Evolutionary conservation across 1,139 yeast genomes (phyloP), one percentile per base, ranked within the genome.

Genomic region (Protomyces inundatus): DNA sequence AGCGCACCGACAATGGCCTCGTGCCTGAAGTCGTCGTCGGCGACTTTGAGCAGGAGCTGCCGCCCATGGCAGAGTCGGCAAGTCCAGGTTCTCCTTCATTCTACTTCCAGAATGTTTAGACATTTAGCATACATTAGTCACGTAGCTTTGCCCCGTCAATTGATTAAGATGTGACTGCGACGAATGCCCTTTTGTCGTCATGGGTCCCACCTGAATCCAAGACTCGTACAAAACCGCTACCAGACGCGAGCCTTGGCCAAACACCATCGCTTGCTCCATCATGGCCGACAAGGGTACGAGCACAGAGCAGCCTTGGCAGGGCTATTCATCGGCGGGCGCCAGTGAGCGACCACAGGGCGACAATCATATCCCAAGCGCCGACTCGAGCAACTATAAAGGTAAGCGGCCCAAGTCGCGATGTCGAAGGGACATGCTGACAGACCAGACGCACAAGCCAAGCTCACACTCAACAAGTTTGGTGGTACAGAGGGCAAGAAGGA

Each of bases 61-160:
- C 87, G 65, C 90, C 88, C 81, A 82, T 85, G 65, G 80, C 88
- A 66, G 96, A 88, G 68, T 82, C 82, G 68, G 95, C 98, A 45
- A 85, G 88, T 67, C 98, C 98, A 61, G 98, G 98, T 67, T 82
- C 83, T 71, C 98, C 98, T 53, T 97, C 96, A 72, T 84, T 93
- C 71, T 76, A 84, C 70, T 81, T 93, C 71, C 82, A 78, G 71
- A 91, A 91, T 68, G 63, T 77, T 39, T 73, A 73, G 42, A 10
- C 23, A 37, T 45, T 46, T 23, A 23, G 32, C 16, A 23, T 23
- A 23, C 23, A 23, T 23, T 23, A 23, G 2, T 23, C 2, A 23
- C 23, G 23, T 23, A 23, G 23, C 23, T 23, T 23, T 23, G 23
- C 23, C 23, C 23, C 23, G 23, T 23, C 23, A 23, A 23, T 2